Evolutionary conservation across 2,329 filamentous ascomycete species (phyloP).

Genomic region (Pseudogymnoascus sp.): DNA sequence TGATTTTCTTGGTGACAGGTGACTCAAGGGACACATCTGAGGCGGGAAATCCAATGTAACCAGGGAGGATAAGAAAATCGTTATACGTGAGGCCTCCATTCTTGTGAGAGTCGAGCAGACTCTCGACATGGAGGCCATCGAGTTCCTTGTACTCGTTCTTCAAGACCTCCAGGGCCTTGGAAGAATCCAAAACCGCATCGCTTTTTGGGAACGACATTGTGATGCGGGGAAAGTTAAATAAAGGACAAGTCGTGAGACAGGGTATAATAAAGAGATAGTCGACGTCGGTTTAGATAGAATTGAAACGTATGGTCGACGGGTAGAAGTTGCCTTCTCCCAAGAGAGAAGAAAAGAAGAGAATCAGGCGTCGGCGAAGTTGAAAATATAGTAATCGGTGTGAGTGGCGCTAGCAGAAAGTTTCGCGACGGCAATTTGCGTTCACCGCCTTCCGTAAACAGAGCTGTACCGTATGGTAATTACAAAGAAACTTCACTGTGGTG

Average conservation of each 20-base stretch:
- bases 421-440: conserved; percentile 3
- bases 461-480: not conserved
- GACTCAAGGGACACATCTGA: conserved; percentile 83
- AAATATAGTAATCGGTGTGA: conserved; percentile 2
- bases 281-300: conserved; percentile 35
- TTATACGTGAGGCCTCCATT: conserved; percentile 97
- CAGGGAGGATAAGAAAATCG: conserved; percentile 92
- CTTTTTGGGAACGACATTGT: conserved; percentile 34
- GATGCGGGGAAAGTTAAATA: conserved; percentile 36
- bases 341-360: conserved; percentile 37
- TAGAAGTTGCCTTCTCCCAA: conserved; percentile 52
- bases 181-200: conserved; percentile 45
- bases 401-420: conserved; percentile 10
- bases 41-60: conserved; percentile 96
- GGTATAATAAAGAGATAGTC: conserved; percentile 30
- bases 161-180: conserved; percentile 71
- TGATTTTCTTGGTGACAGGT: conserved; percentile 89
- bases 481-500: not conserved
- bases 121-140: conserved; percentile 82
- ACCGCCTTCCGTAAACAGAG: conserved; percentile 5
- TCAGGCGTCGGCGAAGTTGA: conserved; percentile 10
- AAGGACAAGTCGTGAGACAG: conserved; percentile 20
- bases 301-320: conserved; percentile 48
- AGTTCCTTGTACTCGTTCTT: conserved; percentile 64
- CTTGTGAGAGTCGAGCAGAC: conserved; percentile 83